Percentiles rank a stretch among this genome's conserved stretches.
Evolutionary conservation across 441 rosid species (phyloP).

Genomic region (Flueggea neowawraea): DNA sequence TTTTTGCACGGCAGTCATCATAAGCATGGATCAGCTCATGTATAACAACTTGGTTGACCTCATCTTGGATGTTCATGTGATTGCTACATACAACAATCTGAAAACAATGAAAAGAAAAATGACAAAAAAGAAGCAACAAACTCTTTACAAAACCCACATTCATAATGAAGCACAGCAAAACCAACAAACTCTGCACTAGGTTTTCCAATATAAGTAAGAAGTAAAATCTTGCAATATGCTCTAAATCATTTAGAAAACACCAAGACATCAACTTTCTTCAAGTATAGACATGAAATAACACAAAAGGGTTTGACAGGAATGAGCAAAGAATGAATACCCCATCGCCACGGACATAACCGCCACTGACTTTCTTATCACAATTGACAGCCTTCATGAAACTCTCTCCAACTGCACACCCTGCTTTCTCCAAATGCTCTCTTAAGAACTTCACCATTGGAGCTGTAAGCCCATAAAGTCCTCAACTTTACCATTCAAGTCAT

Average conservation of each 20-base stretch:
- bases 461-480: constrained; percentile 7
- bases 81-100: constrained; percentile 82
- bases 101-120: constrained; percentile 10
- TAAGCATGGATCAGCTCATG: constrained; percentile 91
- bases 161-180: no score
- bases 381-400: constrained; percentile 68
- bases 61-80: constrained; percentile 68
- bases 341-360: constrained; percentile 58
- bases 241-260: no score
- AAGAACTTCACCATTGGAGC: constrained; percentile 87
- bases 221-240: no score
- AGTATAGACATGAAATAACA: no score
- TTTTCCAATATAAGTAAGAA: no score
- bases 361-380: constrained; percentile 46
- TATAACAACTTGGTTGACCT: constrained; percentile 79
- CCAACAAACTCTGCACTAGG: no score
- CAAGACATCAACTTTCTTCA: no score
- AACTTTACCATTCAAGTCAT: background rate
- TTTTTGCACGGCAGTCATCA: constrained; percentile 42
- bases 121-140: background rate
- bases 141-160: background rate
- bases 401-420: constrained; percentile 74
- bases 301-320: background rate
- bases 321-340: constrained; percentile 38
- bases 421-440: constrained; percentile 76